These are phyloP conservation scores for Ochetophila trinervis DNA, from an alignment of 306 rosid genomes.

Conservation along the genomic window DNA sequence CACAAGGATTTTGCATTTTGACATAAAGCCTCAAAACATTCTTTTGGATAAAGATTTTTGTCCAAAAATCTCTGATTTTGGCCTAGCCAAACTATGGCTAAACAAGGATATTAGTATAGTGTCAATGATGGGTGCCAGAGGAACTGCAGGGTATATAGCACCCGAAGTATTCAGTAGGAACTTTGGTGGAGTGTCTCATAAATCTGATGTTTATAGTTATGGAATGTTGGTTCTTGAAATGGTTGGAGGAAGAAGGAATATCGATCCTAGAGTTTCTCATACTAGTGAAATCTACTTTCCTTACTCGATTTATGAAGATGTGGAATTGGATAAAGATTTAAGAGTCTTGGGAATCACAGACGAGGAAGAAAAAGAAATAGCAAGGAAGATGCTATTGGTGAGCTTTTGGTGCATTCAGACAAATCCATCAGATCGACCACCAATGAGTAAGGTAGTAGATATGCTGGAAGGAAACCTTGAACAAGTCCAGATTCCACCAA, in stretches of 20 bases:
- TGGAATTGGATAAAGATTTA: not conserved
- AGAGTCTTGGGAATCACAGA: not conserved
- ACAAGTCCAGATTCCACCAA: conserved; percentile 1
- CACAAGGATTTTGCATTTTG: conserved; percentile 42
- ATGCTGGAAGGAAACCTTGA: conserved; percentile 3
- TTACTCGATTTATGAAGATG: not conserved
- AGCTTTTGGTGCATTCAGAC: conserved; percentile 3
- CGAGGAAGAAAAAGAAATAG: not conserved
- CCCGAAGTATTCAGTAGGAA: conserved; percentile 11
- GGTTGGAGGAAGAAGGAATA: conserved; percentile 11
- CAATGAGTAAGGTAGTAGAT: not conserved
- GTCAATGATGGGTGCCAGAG: not conserved
- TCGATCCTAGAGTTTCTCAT: not conserved
- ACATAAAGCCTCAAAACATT: conserved; percentile 18
- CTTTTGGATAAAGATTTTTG: conserved; percentile 1
- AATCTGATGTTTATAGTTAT: conserved; percentile 23
- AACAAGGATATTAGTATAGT: not conserved
- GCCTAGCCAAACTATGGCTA: not conserved
- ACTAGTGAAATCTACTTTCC: conserved; percentile 10
- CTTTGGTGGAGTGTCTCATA: conserved; percentile 17
- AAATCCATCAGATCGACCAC: not conserved
- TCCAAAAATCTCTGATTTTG: conserved; percentile 7
- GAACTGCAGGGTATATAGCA: conserved; percentile 13
- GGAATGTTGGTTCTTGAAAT: conserved; percentile 19
- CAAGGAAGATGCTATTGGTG: not conserved